Evolutionary conservation across 768 basidiomycete genomes (phyloP).

Genomic region (Amanita fuliginea): DNA sequence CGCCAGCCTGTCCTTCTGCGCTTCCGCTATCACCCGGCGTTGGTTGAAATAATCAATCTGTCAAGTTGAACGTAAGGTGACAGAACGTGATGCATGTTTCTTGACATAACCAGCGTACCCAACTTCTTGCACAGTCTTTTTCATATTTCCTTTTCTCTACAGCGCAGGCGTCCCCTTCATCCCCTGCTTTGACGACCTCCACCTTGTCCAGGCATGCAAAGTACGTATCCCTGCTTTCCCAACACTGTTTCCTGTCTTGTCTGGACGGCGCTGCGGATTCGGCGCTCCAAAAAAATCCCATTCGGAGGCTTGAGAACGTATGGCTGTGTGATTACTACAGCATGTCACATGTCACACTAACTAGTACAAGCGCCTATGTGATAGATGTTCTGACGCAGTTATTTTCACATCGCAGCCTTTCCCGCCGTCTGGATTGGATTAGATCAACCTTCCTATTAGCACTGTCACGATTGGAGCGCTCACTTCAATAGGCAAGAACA

Average conservation of each 20-base stretch:
- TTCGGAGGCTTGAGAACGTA: conserved; percentile 6
- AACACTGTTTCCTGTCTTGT: conserved; percentile 71
- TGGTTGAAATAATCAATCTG: conserved; percentile 96
- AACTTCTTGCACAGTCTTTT: conserved; percentile 74
- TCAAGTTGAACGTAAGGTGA: neutral
- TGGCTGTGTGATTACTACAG: too few relatives aligned
- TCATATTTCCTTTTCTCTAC: conserved; percentile 52
- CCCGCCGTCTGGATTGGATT: neutral
- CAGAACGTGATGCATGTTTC: neutral
- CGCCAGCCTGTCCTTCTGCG: conserved; percentile 62
- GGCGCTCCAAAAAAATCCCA: conserved; percentile 29
- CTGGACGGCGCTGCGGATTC: conserved; percentile 30
- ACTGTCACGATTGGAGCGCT: neutral
- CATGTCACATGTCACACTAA: too few relatives aligned
- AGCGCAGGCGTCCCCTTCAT: conserved; percentile 54
- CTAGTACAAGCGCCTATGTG: too few relatives aligned
- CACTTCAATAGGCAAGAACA: conserved; percentile 39
- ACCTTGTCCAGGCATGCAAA: conserved; percentile 72
- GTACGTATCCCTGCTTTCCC: conserved; percentile 77
- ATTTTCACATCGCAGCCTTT: neutral
- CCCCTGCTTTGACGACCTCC: conserved; percentile 61
- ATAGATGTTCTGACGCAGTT: neutral
- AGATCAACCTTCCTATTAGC: neutral
- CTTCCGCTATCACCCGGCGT: conserved; percentile 70
- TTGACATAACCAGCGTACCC: conserved; percentile 48